Conservation (phyloP, 345 rosid genomes). For the Camelina sativa region DNA sequence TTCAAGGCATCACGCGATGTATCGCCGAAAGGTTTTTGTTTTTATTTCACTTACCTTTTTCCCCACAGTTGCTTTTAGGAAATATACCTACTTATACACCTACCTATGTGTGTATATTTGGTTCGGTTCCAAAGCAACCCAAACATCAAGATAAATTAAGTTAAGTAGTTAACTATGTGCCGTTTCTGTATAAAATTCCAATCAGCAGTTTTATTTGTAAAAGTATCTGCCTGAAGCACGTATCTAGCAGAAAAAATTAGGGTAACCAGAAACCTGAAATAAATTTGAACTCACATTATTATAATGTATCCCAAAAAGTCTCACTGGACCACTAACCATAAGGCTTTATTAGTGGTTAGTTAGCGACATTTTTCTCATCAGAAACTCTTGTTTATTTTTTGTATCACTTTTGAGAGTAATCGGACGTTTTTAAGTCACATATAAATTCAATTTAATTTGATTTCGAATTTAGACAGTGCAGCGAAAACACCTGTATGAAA, state of each 20-base stretch:
- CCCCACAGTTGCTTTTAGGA: conserved; percentile 28
- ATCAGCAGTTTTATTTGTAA: not conserved
- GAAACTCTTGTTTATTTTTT: too few relatives aligned
- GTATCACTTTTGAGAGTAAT: too few relatives aligned
- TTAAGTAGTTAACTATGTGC: not conserved
- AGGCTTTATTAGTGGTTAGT: conserved; percentile 5
- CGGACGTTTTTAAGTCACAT: too few relatives aligned
- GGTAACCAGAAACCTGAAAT: not conserved
- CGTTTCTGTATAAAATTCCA: not conserved
- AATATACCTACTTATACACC: conserved; percentile 34
- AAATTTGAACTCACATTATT: not conserved
- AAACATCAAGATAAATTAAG: not conserved
- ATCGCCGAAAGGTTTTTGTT: conserved; percentile 45
- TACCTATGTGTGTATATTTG: not conserved
- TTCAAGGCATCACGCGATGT: conserved; percentile 46
- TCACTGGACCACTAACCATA: conserved; percentile 21
- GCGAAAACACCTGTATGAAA: not conserved
- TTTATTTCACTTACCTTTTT: conserved; percentile 17
- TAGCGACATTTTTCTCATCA: not conserved
- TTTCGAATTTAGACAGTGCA: not conserved
- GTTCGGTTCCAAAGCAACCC: conserved; percentile 24
- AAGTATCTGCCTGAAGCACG: not conserved
- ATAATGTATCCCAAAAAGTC: not conserved
- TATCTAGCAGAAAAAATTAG: not conserved
- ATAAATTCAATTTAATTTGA: too few relatives aligned